Base-by-base conservation (phyloP, 2,329 filamentous ascomycete genomes). In the Aureobasidium musti region DNA sequence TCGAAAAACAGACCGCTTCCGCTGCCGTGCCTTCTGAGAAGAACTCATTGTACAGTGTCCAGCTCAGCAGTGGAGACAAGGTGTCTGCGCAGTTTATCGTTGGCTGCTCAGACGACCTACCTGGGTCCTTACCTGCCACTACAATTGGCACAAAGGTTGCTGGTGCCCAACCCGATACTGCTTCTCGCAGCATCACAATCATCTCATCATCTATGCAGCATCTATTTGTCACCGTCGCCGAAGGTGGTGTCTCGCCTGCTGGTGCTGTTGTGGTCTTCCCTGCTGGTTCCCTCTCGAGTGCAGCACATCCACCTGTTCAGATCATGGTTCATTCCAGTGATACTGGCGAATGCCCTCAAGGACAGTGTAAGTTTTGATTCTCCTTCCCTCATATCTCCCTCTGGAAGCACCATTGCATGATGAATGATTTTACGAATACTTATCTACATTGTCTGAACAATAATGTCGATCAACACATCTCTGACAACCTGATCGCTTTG, bases 401-500 rank as follows among this genome's bases (percentile, higher is more conserved):
- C 70, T 68, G 68, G 45, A 67, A 73, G 76, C 83, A 84, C 33
- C 53, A 63, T 53, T 66, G 83, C 76, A 90, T 92, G 94, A 97
- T 98, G 93, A 97, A 79, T 80, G 85, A 80, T 79, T 67, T 80
- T 83, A 83, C 79, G 85, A 96, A 95, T 91, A 93, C 93, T 98
- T 98, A 98, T 97, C 94, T 97, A 98, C 94, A 97, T 98, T 98
- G 92, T 91, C 94, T 93, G 94, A 96, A 90, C 81, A 82, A 79
- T 85, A 93, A 96, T 88, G 92, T 95, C 85, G 83, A 77, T 54
- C 39, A 83, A 85, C 59, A 63, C 59, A 63, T 86, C 87, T 92
- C 90, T 94, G 89, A 94, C 88, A 91, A 89, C 82, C 92, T 96
- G 92, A 96, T 87, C 82, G 78, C 76, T 67, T 64, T 52, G 60